phyloP scores from a whole-genome alignment of 2,329 filamentous ascomycete genomes.

The Aspergillus sp. region DNA sequence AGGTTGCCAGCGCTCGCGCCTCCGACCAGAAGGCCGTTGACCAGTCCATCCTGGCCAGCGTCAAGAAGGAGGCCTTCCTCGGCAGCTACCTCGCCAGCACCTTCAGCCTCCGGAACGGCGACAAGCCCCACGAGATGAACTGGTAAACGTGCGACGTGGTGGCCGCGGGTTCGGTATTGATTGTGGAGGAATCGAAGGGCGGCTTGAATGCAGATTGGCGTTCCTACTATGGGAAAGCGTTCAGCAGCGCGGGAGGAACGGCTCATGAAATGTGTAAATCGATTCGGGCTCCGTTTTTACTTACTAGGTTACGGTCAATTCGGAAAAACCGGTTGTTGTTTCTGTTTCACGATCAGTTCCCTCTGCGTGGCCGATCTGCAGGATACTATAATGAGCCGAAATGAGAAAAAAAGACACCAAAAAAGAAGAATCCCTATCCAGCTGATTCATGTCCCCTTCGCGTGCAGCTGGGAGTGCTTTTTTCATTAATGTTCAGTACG shows the following conservation, averaged over 20 bases:
- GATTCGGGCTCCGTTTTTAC: constrained; percentile 36
- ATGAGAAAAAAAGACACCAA: constrained; percentile 35
- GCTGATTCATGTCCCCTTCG: constrained; percentile 21
- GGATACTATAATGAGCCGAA: constrained; percentile 26
- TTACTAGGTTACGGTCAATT: constrained; percentile 36
- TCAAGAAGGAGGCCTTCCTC: constrained; percentile 98
- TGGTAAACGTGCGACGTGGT: constrained; percentile 67
- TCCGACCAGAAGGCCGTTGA: constrained; percentile 98
- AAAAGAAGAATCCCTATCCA: constrained; percentile 39
- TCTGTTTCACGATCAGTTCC: constrained; percentile 28
- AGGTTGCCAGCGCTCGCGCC: constrained; percentile 84
- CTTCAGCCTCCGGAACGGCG: constrained; percentile 98
- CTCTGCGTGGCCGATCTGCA: constrained; percentile 34
- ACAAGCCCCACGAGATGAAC: constrained; percentile 99
- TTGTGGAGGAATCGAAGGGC: constrained; percentile 39
- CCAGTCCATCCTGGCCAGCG: constrained; percentile 89
- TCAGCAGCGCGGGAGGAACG: constrained; percentile 30
- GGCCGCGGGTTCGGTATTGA: constrained; percentile 42
- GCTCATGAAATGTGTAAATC: constrained; percentile 43
- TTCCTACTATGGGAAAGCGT: constrained; percentile 24
- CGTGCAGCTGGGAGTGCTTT: constrained; percentile 25
- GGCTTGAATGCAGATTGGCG: constrained; percentile 36
- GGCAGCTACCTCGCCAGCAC: constrained; percentile 89
- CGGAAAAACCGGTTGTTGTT: constrained; percentile 33
- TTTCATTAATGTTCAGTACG: constrained; percentile 36